These are phyloP conservation scores for Teratosphaeria pseudoeucalypti DNA, from an alignment of 2,329 filamentous ascomycete genomes.

Conservation along the genomic window DNA sequence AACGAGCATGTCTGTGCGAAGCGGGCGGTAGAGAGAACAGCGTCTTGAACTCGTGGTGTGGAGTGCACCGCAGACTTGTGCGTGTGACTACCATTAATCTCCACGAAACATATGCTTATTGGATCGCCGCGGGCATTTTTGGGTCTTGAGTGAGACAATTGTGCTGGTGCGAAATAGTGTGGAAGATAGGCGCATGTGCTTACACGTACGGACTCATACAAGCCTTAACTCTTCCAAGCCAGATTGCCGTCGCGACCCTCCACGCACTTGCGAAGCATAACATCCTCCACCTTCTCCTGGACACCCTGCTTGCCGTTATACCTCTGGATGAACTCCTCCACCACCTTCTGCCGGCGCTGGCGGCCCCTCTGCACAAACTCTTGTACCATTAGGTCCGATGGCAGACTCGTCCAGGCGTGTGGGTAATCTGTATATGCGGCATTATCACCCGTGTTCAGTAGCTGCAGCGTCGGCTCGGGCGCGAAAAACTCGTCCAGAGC, in stretches of 20 bases:
- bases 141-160: too few relatives aligned
- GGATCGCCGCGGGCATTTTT: too few relatives aligned
- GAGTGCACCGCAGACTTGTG: too few relatives aligned
- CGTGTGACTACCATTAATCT: too few relatives aligned
- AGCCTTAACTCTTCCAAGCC: background rate
- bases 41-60: too few relatives aligned
- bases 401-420: conserved; percentile 58
- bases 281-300: conserved; percentile 50
- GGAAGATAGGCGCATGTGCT: background rate
- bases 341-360: conserved; percentile 25
- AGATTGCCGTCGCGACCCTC: background rate
- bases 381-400: conserved; percentile 55
- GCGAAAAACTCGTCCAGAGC: conserved; percentile 61
- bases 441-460: conserved; percentile 42
- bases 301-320: conserved; percentile 37
- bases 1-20: too few relatives aligned
- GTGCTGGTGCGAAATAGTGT: too few relatives aligned
- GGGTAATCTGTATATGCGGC: conserved; percentile 64
- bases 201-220: background rate
- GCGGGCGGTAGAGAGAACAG: too few relatives aligned
- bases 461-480: conserved; percentile 37
- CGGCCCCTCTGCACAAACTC: conserved; percentile 25
- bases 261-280: background rate
- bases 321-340: conserved; percentile 30
- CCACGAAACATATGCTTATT: too few relatives aligned